Evolutionary conservation across 495 filamentous ascomycete species (phyloP), one percentile per base, ranked within the genome.

Genomic region (Penicillium manginii): DNA sequence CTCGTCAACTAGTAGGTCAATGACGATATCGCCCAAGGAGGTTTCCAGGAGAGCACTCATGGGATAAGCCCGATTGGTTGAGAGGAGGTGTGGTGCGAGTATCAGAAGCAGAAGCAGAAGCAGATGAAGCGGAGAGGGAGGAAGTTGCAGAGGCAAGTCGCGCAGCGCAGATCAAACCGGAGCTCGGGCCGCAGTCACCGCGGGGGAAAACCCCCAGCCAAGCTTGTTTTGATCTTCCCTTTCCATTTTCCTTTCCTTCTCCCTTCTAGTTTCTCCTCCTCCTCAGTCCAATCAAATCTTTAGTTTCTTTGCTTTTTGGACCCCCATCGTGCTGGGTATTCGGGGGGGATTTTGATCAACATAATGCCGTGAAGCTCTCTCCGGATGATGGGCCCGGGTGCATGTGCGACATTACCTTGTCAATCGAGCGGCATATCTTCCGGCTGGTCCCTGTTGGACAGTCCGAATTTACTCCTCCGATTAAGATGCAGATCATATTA

Each of bases 1-100:
- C 64, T 92, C 88, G 64, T 94, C 89, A 46, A 92, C 86, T 54
- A 96, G 74, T 22, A 97, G 83, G 74, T 97, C 93, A 68, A 97
- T 91, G 62, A 96, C 91, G 67, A 97, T 88, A 76, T 97, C 93
- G 63, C 93, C 93, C 7, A 90, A 83, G 39, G 90, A 96, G 39
- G 93, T 96, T 77, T 97, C 93, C 17, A 97, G 81, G 32, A 97
- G 82, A 10, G 93, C 92, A 55, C 91, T 87, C 87, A 90, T 90
- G 45, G 21, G 21, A 50, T 69, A n/a, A 31, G 68, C 23, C 43
- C 42, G 55, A 48, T 59, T 46, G 40, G 40, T 4, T 43, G n/a
- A 19, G 7, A n/a, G 39, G 47, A 46, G 7, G 1, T 10, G 49
- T 29, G 37, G 26, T 46, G 7, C n/a, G n/a, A n/a, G n/a, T n/a